phyloP scores from a whole-genome alignment of 148 eudicot species.

The Mesembryanthemum crystallinum region DNA sequence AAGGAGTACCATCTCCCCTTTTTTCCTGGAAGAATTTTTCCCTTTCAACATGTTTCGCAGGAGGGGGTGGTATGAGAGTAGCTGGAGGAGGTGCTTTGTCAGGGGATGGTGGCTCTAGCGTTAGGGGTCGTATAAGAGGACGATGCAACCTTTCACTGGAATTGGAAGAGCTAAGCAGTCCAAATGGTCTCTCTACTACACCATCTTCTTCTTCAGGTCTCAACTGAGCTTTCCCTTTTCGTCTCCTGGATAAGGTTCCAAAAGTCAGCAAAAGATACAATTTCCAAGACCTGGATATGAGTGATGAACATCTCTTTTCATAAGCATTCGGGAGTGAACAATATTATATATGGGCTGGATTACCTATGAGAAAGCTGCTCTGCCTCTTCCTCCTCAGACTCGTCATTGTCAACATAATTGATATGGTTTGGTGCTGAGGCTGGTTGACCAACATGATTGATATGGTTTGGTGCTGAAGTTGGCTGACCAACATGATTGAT shows the following conservation, averaged over 20 bases:
- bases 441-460: constrained; percentile 35
- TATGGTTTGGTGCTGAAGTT: constrained; percentile 21
- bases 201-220: constrained; percentile 63
- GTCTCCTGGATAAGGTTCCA: constrained; percentile 40
- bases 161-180: constrained; percentile 38
- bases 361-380: constrained; percentile 88
- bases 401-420: constrained; percentile 42
- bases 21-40: constrained; percentile 91
- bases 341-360: background rate
- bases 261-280: background rate
- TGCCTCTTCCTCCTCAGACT: constrained; percentile 57
- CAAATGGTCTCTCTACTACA: constrained; percentile 39
- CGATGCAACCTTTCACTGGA: constrained; percentile 54
- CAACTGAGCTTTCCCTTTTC: constrained; percentile 88
- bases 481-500: constrained; percentile 1
- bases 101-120: constrained; percentile 33
- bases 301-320: background rate
- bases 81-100: constrained; percentile 39
- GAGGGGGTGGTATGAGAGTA: constrained; percentile 82
- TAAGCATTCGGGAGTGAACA: background rate
- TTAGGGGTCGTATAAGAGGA: constrained; percentile 60
- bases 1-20: constrained; percentile 51
- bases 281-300: background rate
- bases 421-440: constrained; percentile 40
- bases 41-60: constrained; percentile 85